phyloP scores from a whole-genome alignment of 202 grass and related monocot species.

The Dendrocalamus latiflorus region DNA sequence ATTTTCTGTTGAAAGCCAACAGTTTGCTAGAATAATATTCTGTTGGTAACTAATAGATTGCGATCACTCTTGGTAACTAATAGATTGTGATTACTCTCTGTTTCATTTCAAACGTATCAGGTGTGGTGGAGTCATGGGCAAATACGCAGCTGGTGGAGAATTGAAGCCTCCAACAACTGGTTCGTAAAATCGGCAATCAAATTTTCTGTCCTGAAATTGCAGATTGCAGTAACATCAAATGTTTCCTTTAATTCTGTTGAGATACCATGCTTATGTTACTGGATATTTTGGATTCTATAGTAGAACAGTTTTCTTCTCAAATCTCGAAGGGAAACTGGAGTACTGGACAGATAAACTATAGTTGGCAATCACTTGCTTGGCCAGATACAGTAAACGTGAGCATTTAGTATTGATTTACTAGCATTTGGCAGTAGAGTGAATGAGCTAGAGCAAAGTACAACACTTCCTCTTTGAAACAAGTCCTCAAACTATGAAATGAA shows the following conservation, averaged over 20 bases:
- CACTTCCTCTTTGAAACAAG: neutral
- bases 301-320: neutral
- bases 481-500: neutral
- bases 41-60: conserved; percentile 13
- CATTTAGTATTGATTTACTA: neutral
- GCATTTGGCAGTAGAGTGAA: neutral
- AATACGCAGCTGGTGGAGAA: conserved; percentile 98
- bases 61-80: neutral
- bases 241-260: neutral
- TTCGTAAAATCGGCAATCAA: conserved; percentile 34
- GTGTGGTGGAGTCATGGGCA: conserved; percentile 98
- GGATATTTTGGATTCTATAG: neutral
- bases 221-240: conserved; percentile 1
- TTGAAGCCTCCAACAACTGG: conserved; percentile 98
- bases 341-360: neutral
- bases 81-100: neutral
- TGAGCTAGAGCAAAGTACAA: neutral
- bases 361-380: neutral
- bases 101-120: conserved; percentile 41
- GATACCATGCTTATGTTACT: neutral
- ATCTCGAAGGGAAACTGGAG: neutral
- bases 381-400: neutral
- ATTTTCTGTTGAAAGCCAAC: neutral
- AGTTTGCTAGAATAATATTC: neutral
- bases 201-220: neutral